A percentile compares a stretch with the other conserved stretches of the same genome.
phyloP scores from a whole-genome alignment of 2,329 filamentous ascomycete genomes.

The Epichloe aotearoae region DNA sequence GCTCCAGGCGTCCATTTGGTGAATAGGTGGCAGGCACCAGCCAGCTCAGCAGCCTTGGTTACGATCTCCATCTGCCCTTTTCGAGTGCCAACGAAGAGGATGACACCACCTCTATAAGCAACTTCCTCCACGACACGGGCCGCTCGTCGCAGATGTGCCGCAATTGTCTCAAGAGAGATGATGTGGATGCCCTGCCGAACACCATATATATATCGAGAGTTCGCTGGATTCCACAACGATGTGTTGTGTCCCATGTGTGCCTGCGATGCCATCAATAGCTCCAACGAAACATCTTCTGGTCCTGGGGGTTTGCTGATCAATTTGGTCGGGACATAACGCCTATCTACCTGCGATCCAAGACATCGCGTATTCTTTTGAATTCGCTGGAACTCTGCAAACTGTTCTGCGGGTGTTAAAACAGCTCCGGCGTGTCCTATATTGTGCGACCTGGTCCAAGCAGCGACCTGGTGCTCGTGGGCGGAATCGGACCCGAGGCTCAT shows the following conservation, averaged over 20 bases:
- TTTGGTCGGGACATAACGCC: constrained; percentile 51
- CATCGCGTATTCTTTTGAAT: constrained; percentile 29
- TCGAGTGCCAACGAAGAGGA: constrained; percentile 83
- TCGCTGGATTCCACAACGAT: constrained; percentile 86
- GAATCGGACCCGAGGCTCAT: constrained; percentile 23
- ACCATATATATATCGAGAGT: constrained; percentile 88
- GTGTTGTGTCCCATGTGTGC: constrained; percentile 84
- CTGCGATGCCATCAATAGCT: constrained; percentile 79
- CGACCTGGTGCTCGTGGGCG: constrained; percentile 19
- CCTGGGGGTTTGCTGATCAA: constrained; percentile 56
- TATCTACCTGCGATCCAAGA: constrained; percentile 36
- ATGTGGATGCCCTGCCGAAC: constrained; percentile 82
- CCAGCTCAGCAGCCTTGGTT: constrained; percentile 65
- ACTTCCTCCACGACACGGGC: constrained; percentile 88
- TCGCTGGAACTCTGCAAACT: constrained; percentile 25
- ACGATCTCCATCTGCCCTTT: constrained; percentile 70
- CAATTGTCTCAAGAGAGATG: constrained; percentile 80
- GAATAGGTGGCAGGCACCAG: constrained; percentile 76
- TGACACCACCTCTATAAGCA: constrained; percentile 64
- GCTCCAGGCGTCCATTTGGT: constrained; percentile 84
- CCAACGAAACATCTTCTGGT: constrained; percentile 73
- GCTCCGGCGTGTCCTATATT: constrained; percentile 20
- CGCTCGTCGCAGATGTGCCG: constrained; percentile 79
- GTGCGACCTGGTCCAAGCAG: constrained; percentile 20
- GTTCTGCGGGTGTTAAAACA: constrained; percentile 23